A percentile compares a stretch with the other conserved stretches of the same genome.
Evolutionary conservation across 768 basidiomycete species (phyloP).

Genomic region (Hygrocybe coccinea): DNA sequence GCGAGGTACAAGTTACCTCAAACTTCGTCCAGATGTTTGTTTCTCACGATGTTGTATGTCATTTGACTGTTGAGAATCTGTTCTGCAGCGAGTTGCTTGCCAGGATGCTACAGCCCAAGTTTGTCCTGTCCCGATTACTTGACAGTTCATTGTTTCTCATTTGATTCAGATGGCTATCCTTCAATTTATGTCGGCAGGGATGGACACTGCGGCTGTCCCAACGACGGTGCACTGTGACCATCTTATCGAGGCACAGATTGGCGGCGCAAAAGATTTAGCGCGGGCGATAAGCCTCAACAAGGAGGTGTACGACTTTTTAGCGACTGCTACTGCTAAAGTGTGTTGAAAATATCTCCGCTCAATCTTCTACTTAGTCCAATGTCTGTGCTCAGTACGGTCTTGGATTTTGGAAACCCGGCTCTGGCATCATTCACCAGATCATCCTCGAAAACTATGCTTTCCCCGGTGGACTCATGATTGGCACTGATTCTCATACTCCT

Average conservation of each 20-base stretch:
- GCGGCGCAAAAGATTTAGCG: slow-evolving; percentile 88
- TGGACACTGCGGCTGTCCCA: slow-evolving; percentile 95
- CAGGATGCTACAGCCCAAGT: slow-evolving; percentile 90
- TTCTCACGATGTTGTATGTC: slow-evolving; percentile 3
- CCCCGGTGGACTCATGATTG: slow-evolving; percentile 99
- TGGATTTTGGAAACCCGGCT: slow-evolving; percentile 99
- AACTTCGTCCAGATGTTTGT: slow-evolving; percentile 94
- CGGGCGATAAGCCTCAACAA: slow-evolving; percentile 91
- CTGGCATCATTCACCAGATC: slow-evolving; percentile 99
- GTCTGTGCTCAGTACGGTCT: slow-evolving; percentile 72
- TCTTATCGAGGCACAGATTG: slow-evolving; percentile 94
- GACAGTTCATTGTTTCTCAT: slow-evolving; percentile 19
- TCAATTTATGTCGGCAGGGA: slow-evolving; percentile 99
- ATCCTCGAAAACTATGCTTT: slow-evolving; percentile 99
- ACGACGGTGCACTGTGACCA: slow-evolving; percentile 99
- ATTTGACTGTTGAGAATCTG: slow-evolving; percentile 8
- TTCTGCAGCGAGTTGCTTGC: slow-evolving; percentile 72
- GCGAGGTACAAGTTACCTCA: slow-evolving; percentile 92
- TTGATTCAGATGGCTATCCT: slow-evolving; percentile 87
- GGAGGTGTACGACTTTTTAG: slow-evolving; percentile 99
- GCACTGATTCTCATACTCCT: slow-evolving; percentile 98
- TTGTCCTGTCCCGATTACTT: slow-evolving; percentile 23
- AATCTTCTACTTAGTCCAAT: not conserved
- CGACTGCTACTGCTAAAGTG: slow-evolving; percentile 91
- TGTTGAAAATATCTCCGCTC: slow-evolving; percentile 5